These are phyloP conservation scores for Agaricales sp. DNA, from an alignment of 1,284 basidiomycete species.

Conservation along the genomic window DNA sequence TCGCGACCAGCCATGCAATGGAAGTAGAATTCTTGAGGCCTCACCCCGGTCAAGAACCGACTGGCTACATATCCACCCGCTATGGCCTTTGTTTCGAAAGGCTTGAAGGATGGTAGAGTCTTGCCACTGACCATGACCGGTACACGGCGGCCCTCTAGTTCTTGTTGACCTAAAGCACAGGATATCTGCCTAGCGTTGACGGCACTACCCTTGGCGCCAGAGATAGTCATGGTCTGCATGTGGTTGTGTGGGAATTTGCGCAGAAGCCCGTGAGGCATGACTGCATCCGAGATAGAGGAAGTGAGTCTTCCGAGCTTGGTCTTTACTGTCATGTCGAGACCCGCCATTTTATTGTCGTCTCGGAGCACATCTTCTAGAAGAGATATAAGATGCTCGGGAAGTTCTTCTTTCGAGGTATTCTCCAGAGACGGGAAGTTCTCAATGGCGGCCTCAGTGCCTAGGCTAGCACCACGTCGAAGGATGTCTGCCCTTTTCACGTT, in stretches of 20 bases:
- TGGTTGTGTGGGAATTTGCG: slow-evolving; percentile 97
- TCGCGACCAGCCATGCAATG: slow-evolving; percentile 99
- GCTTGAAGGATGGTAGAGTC: slow-evolving; percentile 93
- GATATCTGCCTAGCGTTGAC: slow-evolving; percentile 99
- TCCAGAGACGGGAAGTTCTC: slow-evolving; percentile 77
- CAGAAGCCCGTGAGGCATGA: slow-evolving; percentile 82
- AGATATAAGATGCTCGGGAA: slow-evolving; percentile 38
- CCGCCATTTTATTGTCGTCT: slow-evolving; percentile 96
- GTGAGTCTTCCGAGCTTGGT: slow-evolving; percentile 78
- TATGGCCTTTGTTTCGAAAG: slow-evolving; percentile 94
- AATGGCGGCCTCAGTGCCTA: slow-evolving; percentile 83
- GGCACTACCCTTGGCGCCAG: slow-evolving; percentile 95
- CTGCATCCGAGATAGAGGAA: slow-evolving; percentile 83
- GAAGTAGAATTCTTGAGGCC: slow-evolving; percentile 99
- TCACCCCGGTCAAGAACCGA: slow-evolving; percentile 97
- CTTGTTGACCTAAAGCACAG: slow-evolving; percentile 94
- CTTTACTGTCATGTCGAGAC: slow-evolving; percentile 89
- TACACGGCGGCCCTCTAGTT: slow-evolving; percentile 95
- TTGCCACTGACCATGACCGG: slow-evolving; percentile 99
- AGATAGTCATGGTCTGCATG: slow-evolving; percentile 99
- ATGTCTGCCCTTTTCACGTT: slow-evolving; percentile 66
- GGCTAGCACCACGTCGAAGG: slow-evolving; percentile 56
- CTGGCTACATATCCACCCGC: slow-evolving; percentile 99
- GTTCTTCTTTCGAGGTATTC: slow-evolving; percentile 36
- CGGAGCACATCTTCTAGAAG: slow-evolving; percentile 93